Evolutionary conservation across 2,329 filamentous ascomycete genomes (phyloP), one percentile per base, ranked within the genome.

Genomic region (Aspergillus fischeri): DNA sequence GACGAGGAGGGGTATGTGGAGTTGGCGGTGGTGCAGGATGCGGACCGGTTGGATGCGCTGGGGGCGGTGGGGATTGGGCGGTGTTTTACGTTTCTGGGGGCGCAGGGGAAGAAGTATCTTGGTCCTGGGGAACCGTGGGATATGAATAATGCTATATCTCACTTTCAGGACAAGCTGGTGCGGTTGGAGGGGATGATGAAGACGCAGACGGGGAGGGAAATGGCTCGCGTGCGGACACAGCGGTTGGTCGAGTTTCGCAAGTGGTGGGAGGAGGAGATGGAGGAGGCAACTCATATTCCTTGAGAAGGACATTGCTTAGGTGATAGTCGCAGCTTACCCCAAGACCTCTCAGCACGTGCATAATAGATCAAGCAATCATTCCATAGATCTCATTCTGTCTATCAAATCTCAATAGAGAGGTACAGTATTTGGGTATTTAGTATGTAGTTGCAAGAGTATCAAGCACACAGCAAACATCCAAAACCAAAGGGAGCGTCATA

Each of bases 11-110:
- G 68, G 3, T 79, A 89, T 70, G 90, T 90, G 1, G 91, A 94
- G 72, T 78, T 94, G 35, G 92, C 85, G 0, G 84, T 96, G 50
- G 91, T 97, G 32, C 92, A 97, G 75, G 93, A 97, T 73, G 92
- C 92, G 3, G 93, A 97, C 77, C 82, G 92, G 6, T 79, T 97
- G n/a, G 93, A 97, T 75, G 90, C 92, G 3, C 86, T 97, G 51
- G 93, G 92, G 1, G 91, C 90, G 0, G 84, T 97, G 29, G 93
- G 93, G 0, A 87, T 96, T 56, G 92, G 85, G 2, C 80, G 93
- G 47, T 85, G 84, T 44, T 92, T 94, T 71, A 86, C 88, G 0
- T 97, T 86, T 71, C 85, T 88, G 0, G 92, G 88, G 0, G 87
- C 86, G 8, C 65, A 70, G 57, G 66, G 68, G 14, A 64, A 64